A percentile compares a stretch with the other conserved stretches of the same genome.
These are phyloP conservation scores for Eucalyptus microcorys DNA, from an alignment of 345 rosid species.

Conservation along the genomic window DNA sequence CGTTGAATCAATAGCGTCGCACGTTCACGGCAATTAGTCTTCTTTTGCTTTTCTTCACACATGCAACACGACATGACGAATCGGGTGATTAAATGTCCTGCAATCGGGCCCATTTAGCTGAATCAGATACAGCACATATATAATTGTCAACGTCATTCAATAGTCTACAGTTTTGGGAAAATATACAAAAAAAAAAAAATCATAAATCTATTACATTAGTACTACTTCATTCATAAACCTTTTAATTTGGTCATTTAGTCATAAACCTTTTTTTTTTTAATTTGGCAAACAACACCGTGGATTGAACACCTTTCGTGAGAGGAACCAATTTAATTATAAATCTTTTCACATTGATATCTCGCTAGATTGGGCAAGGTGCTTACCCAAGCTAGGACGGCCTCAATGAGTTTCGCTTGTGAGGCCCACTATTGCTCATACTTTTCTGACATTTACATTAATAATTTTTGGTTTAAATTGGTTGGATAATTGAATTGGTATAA, in stretches of 20 bases:
- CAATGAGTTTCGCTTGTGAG: rapidly evolving
- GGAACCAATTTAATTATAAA: too few species aligned
- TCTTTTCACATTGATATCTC: rapidly evolving
- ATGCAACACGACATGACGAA: background rate
- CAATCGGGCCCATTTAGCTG: background rate
- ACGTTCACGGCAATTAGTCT: background rate
- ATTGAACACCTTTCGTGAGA: too few species aligned
- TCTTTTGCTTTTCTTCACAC: background rate
- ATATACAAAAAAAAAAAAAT: too few species aligned
- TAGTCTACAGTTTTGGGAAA: background rate
- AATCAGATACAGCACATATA: background rate
- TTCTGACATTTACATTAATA: too few species aligned
- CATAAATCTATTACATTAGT: rapidly evolving
- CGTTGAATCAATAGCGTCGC: background rate
- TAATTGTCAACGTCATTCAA: background rate
- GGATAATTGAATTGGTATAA: background rate
- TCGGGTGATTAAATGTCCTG: background rate
- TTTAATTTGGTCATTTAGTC: too few species aligned
- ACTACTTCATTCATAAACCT: rapidly evolving
- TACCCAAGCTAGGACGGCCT: too few species aligned
- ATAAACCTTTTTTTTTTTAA: too few species aligned
- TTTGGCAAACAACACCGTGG: too few species aligned
- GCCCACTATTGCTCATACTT: rapidly evolving
- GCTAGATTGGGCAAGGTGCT: too few species aligned
- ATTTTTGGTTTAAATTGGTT: rapidly evolving